These are phyloP conservation scores for Tetrahymena thermophila DNA, from an alignment of 73 alveolate genomes.

Conservation along the genomic window DNA sequence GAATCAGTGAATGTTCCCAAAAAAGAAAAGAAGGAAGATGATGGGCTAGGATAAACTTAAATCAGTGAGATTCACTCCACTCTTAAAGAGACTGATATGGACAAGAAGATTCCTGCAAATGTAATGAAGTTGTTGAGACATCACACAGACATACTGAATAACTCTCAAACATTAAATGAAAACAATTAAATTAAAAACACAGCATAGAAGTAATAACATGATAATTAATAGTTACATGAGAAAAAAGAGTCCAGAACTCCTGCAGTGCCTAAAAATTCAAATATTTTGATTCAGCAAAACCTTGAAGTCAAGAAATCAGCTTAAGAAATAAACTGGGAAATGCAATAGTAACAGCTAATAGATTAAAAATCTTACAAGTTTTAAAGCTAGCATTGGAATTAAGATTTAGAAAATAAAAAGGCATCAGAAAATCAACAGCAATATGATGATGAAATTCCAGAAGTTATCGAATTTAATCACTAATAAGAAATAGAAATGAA, in stretches of 20 bases:
- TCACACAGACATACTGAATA: neutral
- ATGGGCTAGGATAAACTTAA: neutral
- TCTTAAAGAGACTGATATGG: neutral
- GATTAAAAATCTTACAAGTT: neutral
- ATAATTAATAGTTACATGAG: neutral
- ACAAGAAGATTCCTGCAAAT: neutral
- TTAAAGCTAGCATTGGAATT: neutral
- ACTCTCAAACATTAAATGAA: neutral
- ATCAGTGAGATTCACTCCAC: neutral
- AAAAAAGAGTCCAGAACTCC: neutral
- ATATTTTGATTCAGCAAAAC: neutral
- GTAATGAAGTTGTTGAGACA: neutral
- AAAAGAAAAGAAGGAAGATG: neutral
- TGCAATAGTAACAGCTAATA: neutral
- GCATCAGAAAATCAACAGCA: neutral
- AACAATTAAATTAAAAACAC: neutral
- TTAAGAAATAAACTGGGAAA: neutral
- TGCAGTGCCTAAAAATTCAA: neutral
- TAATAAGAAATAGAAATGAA: neutral
- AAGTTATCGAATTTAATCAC: neutral
- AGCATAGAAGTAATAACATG: neutral
- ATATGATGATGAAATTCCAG: neutral
- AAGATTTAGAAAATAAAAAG: neutral
- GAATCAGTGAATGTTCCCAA: neutral
- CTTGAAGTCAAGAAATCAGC: neutral